Conservation (phyloP, 306 rosid genomes). For the Sindora glabra region DNA sequence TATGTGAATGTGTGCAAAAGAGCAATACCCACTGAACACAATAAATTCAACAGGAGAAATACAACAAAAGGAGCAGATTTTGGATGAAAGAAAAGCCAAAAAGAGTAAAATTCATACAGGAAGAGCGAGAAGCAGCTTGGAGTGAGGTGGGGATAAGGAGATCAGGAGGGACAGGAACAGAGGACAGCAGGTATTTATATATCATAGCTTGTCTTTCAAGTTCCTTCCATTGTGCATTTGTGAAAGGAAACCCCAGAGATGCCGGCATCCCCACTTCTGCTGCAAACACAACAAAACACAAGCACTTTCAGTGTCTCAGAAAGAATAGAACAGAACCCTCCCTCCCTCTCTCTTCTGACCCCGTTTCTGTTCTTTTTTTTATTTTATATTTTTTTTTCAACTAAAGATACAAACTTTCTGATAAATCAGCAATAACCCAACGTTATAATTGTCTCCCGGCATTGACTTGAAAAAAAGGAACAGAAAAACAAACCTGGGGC, state of each 20-base stretch:
- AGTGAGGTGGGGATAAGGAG: conserved; percentile 39
- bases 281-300: conserved; percentile 2
- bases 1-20: not conserved
- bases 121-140: conserved; percentile 15
- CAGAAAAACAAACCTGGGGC: conserved; percentile 53
- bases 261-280: conserved; percentile 45
- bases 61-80: not conserved
- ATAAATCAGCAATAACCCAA: not conserved
- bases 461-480: not conserved
- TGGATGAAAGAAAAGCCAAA: not conserved
- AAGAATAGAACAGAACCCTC: not conserved
- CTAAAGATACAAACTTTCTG: conserved; percentile 17
- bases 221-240: conserved; percentile 72
- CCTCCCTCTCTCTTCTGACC: conserved; percentile 26
- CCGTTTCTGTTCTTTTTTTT: not conserved
- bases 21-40: not conserved
- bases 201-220: conserved; percentile 84
- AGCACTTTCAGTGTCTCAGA: conserved; percentile 15
- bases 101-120: conserved; percentile 17
- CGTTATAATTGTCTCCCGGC: not conserved
- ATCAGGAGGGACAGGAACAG: conserved; percentile 61
- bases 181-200: conserved; percentile 74
- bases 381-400: no score
- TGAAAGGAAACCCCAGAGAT: conserved; percentile 73
- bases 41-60: not conserved